Conservation (phyloP, 2,329 filamentous ascomycete genomes). For the Blastomyces parvus region DNA sequence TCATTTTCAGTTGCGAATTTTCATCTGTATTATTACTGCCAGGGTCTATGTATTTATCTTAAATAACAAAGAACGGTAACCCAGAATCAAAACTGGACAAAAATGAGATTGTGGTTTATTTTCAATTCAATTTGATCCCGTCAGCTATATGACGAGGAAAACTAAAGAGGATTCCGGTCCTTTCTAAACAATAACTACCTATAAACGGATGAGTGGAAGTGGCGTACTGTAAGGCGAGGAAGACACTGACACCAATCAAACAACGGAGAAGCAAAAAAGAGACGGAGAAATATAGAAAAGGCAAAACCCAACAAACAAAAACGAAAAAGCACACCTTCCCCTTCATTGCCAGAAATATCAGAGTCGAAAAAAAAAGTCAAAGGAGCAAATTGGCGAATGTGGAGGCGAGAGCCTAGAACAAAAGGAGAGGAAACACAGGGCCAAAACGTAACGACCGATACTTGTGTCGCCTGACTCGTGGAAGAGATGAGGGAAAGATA, state of each 20-base stretch:
- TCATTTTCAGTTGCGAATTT: background rate
- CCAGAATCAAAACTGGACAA: background rate
- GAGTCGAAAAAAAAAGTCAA: background rate
- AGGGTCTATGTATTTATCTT: background rate
- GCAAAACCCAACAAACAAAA: background rate
- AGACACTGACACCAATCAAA: background rate
- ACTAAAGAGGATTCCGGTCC: background rate
- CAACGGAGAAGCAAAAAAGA: background rate
- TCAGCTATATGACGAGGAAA: background rate
- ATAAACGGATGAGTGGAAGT: background rate
- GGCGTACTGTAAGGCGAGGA: background rate
- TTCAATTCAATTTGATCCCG: constrained; percentile 2
- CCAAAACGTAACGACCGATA: constrained; percentile 9
- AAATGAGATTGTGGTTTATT: background rate
- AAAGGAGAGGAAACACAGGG: constrained; percentile 10
- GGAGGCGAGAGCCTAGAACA: background rate
- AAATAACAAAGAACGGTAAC: background rate
- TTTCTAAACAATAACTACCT: background rate
- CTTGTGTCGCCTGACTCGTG: background rate
- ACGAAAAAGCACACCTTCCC: background rate
- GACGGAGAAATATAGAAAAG: background rate
- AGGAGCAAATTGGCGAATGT: background rate
- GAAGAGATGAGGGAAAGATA: background rate
- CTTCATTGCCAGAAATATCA: background rate
- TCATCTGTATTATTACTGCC: background rate